Percentiles rank a stretch among this genome's conserved stretches.
Evolutionary conservation across 345 rosid species (phyloP).

Genomic region (Dipteronia dyeriana): DNA sequence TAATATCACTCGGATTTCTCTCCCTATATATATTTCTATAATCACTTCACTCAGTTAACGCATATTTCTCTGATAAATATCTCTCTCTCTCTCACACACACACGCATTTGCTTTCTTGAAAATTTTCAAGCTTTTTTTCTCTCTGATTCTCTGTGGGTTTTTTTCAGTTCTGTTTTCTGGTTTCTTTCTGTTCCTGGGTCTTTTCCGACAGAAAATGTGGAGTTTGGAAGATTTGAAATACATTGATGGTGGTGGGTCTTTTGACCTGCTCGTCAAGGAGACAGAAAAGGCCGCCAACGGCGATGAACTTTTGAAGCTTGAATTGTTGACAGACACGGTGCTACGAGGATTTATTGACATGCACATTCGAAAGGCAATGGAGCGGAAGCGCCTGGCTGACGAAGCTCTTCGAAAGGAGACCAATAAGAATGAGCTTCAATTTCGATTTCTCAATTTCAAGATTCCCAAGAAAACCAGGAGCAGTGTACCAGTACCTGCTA

Average conservation of each 20-base stretch:
- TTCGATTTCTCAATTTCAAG: not conserved
- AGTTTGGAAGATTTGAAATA: not conserved
- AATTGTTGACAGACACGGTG: not conserved
- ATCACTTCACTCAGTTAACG: too few relatives aligned
- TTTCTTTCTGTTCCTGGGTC: too few relatives aligned
- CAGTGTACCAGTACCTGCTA: not conserved
- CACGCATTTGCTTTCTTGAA: too few relatives aligned
- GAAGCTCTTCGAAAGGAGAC: not conserved
- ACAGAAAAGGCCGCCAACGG: not conserved
- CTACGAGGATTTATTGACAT: not conserved
- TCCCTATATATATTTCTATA: too few relatives aligned
- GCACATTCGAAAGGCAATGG: not conserved
- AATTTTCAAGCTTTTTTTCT: too few relatives aligned
- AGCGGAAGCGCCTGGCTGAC: not conserved
- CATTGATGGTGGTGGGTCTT: not conserved
- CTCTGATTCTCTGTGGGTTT: too few relatives aligned
- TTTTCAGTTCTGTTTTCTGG: too few relatives aligned
- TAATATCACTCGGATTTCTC: too few relatives aligned
- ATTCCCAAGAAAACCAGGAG: not conserved
- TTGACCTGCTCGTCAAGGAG: not conserved
- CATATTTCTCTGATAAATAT: too few relatives aligned
- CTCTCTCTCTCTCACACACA: too few relatives aligned
- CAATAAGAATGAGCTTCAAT: too few relatives aligned
- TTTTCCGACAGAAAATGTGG: not conserved
- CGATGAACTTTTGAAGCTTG: not conserved